A percentile compares a stretch with the other conserved stretches of the same genome.
Conservation (phyloP, 176 grass and related monocot genomes). For the Ensete ventricosum region DNA sequence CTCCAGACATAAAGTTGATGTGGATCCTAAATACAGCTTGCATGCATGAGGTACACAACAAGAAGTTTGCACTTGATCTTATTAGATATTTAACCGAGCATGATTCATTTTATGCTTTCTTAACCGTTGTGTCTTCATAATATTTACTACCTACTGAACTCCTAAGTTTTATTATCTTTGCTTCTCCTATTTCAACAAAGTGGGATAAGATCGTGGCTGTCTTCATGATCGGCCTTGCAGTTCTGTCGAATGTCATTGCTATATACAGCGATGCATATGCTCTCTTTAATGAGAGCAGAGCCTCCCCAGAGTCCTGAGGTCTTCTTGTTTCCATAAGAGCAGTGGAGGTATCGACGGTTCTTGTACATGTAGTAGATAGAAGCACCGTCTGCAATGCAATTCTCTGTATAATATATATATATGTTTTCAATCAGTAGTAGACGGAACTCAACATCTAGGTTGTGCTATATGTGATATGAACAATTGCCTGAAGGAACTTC, state of each 20-base stretch:
- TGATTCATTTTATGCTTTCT: neutral
- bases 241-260: slow-evolving; percentile 68
- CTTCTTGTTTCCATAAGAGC: slow-evolving; percentile 33
- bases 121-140: neutral
- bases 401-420: too few species aligned
- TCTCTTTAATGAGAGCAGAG: slow-evolving; percentile 45
- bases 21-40: neutral
- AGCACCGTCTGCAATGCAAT: too few species aligned
- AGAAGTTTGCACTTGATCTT: neutral
- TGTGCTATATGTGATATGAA: too few species aligned
- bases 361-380: too few species aligned
- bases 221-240: slow-evolving; percentile 79
- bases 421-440: too few species aligned
- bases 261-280: slow-evolving; percentile 80
- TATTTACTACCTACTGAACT: neutral
- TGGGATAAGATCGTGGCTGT: slow-evolving; percentile 59
- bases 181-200: slow-evolving; percentile 34
- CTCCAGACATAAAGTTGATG: neutral
- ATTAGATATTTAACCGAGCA: neutral
- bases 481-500: too few species aligned
- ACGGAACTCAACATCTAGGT: too few species aligned
- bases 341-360: neutral
- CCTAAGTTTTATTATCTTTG: slow-evolving; percentile 14
- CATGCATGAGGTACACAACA: neutral
- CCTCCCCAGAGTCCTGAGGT: slow-evolving; percentile 3